phyloP scores from a whole-genome alignment of 202 grass and related monocot species.

The Panicum virgatum region DNA sequence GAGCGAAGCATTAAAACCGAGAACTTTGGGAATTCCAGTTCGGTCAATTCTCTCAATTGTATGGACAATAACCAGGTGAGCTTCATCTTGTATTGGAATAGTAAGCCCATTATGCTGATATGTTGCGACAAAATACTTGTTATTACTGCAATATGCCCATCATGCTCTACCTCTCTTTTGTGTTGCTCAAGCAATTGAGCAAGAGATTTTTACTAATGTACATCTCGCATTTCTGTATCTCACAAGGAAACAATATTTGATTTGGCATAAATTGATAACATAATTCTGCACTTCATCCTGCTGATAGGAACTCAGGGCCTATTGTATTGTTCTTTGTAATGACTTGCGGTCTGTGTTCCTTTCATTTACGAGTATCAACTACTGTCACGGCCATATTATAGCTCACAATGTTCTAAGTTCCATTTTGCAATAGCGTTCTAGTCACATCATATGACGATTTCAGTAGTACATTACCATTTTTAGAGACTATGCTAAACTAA shows the following conservation, averaged over 20 bases:
- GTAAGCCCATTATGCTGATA: not conserved
- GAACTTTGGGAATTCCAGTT: slow-evolving; percentile 65
- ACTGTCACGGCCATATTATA: not conserved
- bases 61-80: slow-evolving; percentile 71
- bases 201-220: not conserved
- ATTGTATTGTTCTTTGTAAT: not conserved
- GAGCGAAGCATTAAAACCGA: slow-evolving; percentile 72
- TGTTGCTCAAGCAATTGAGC: not conserved
- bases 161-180: not conserved
- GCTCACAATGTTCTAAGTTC: slow-evolving; percentile 6
- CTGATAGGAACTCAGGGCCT: not conserved
- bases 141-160: not conserved
- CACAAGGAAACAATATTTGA: slow-evolving; percentile 2
- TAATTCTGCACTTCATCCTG: not conserved
- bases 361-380: not conserved
- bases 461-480: not conserved
- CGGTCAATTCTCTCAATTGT: slow-evolving; percentile 59
- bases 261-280: slow-evolving; percentile 1
- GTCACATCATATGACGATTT: not conserved
- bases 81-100: slow-evolving; percentile 7
- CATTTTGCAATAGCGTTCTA: slow-evolving; percentile 5
- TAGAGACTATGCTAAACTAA: slow-evolving; percentile 14
- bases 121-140: not conserved
- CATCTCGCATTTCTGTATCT: not conserved
- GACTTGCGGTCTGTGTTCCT: not conserved